Evolutionary conservation across 768 basidiomycete genomes (phyloP), one percentile per base, ranked within the genome.

Genomic region (Punctularia strigosozonata): DNA sequence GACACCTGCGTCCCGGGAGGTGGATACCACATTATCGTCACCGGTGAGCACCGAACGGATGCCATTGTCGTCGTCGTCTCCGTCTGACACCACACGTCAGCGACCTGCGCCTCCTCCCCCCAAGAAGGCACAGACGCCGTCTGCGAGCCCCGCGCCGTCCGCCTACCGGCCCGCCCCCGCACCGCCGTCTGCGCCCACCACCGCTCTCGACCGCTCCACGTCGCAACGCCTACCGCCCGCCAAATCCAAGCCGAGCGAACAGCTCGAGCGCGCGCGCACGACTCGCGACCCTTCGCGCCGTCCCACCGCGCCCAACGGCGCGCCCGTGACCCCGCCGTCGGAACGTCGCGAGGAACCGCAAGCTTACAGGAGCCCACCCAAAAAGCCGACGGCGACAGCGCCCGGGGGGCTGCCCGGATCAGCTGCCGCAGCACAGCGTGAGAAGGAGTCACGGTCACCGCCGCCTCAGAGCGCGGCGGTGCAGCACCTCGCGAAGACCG

Each of bases 181-280:
- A 1, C 80, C 85, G 3, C 78, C 83, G 0, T 62, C 71, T 4
- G 57, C 76, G 1, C 69, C 70, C 20, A 68, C 75, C 0, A 79
- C 82, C 19, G 48, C 80, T 4, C 75, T 94, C 38, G 90, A 94
- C 64, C 80, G 89, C 38, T 88, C 88, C 19, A 80, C 81, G 25
- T 91, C 89, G 3, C 84, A 88, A 49, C 81, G 90, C 23, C 69
- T 78, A 10, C 80, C 85, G 0, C 44, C 69, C 15, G 75, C 67
- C 4, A 45, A 45, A 33, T 45, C 59, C 43, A 73, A 71, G 49
- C 50, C 64, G 15, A 61, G 49, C 25, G 57, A 55, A 38, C 33
- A 34, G 28, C 54, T 85, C 32, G 64, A 68, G 22, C 77, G 81
- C 25, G 66, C 81, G 30, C 83, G 78, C 53, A 86, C 81, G 28